phyloP scores from a whole-genome alignment of 768 basidiomycete species.

The Leccinum subgranulosum region DNA sequence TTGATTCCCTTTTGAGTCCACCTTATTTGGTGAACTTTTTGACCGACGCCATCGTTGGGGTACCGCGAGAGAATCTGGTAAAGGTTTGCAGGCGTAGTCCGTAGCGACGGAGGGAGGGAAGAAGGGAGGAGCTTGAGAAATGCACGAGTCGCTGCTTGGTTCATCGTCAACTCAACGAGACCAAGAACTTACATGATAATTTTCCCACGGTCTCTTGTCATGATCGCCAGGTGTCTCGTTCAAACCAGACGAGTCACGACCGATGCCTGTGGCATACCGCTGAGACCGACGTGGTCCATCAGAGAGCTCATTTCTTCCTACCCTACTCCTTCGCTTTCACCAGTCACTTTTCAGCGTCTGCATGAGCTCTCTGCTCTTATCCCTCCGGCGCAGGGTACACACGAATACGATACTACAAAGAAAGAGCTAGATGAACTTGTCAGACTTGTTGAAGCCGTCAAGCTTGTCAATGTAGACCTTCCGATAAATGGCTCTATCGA shows the following conservation, averaged over 20 bases:
- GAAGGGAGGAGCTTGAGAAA: slow-evolving; percentile 59
- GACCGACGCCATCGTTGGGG: slow-evolving; percentile 65
- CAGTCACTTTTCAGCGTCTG: slow-evolving; percentile 56
- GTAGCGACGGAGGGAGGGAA: slow-evolving; percentile 58
- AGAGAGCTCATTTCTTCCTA: slow-evolving; percentile 74
- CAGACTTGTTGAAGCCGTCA: slow-evolving; percentile 79
- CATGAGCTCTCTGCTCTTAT: slow-evolving; percentile 72
- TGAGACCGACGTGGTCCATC: slow-evolving; percentile 76
- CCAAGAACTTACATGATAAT: neutral
- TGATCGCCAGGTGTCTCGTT: slow-evolving; percentile 5
- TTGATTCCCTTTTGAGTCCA: slow-evolving; percentile 69
- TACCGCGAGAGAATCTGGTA: slow-evolving; percentile 71
- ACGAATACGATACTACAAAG: slow-evolving; percentile 49
- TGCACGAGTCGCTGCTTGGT: slow-evolving; percentile 24
- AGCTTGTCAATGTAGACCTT: slow-evolving; percentile 45
- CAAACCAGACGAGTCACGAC: slow-evolving; percentile 26
- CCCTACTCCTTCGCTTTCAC: slow-evolving; percentile 58
- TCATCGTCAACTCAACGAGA: slow-evolving; percentile 14
- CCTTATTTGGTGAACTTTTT: slow-evolving; percentile 65
- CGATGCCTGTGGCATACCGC: slow-evolving; percentile 64
- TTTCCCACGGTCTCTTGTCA: slow-evolving; percentile 14
- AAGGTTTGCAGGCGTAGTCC: slow-evolving; percentile 55
- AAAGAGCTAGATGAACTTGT: slow-evolving; percentile 67
- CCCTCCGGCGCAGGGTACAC: slow-evolving; percentile 58
- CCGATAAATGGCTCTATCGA: slow-evolving; percentile 31